Conservation (phyloP, 192 early-diverging fungal genomes). For the Lunasporangiospora selenospora region DNA sequence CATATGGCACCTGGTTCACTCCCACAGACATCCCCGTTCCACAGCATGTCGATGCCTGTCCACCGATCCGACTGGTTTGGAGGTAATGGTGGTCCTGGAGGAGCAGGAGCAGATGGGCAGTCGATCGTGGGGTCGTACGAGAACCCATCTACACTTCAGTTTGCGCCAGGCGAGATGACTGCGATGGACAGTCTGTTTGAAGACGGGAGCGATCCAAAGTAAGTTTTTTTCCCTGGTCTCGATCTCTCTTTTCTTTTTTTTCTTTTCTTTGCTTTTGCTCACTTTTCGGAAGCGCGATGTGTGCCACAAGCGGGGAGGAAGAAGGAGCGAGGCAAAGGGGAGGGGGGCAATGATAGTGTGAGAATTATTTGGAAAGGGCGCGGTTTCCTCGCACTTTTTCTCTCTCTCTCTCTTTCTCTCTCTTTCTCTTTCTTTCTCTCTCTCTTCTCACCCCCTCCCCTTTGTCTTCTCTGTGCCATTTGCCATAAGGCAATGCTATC, state of each 20-base stretch:
- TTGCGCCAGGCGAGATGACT: conserved; percentile 36
- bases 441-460: background rate
- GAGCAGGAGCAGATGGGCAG: conserved; percentile 11
- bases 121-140: conserved; percentile 19
- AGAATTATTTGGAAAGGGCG: background rate
- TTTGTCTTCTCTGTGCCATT: background rate
- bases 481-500: background rate
- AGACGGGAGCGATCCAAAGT: conserved; percentile 58
- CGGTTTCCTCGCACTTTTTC: background rate
- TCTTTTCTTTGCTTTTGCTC: conserved; percentile 38
- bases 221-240: too few species aligned
- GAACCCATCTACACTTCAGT: conserved; percentile 23
- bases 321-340: too few species aligned
- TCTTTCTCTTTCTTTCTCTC: background rate
- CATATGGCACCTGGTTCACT: conserved; percentile 6
- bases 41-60: conserved; percentile 65
- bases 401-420: background rate
- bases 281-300: background rate
- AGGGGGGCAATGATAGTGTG: background rate
- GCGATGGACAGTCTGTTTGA: conserved; percentile 56
- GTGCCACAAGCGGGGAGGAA: too few species aligned
- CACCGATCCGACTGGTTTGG: conserved; percentile 57
- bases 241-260: too few species aligned
- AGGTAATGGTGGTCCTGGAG: background rate
- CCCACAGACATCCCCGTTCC: conserved; percentile 43